These are phyloP conservation scores for Alternaria arbusti DNA, from an alignment of 2,329 filamentous ascomycete species.

Conservation along the genomic window DNA sequence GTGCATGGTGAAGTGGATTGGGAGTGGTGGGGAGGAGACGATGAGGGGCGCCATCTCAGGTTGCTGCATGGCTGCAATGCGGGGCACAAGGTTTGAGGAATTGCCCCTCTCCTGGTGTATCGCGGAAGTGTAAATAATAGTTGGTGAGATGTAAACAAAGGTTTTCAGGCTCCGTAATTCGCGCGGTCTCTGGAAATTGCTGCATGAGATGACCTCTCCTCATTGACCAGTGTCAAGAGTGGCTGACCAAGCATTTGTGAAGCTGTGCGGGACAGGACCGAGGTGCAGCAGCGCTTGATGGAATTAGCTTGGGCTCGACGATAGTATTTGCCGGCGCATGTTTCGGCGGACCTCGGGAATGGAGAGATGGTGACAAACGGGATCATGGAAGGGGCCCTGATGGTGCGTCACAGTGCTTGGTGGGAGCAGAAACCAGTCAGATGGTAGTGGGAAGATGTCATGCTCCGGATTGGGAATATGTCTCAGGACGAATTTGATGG, in stretches of 20 bases:
- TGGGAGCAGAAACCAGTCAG: neutral
- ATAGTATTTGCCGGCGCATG: neutral
- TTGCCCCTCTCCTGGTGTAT: constrained; percentile 11
- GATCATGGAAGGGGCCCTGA: neutral
- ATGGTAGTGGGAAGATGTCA: neutral
- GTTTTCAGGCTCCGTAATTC: neutral
- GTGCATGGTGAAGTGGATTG: constrained; percentile 22
- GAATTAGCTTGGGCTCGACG: constrained; percentile 1
- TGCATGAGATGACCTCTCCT: neutral
- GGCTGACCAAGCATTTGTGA: constrained; percentile 1
- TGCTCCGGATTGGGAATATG: neutral
- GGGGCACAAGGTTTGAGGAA: constrained; percentile 15
- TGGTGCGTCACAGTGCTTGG: constrained; percentile 10
- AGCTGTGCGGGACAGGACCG: neutral
- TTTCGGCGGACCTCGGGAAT: neutral
- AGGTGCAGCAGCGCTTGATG: constrained; percentile 3
- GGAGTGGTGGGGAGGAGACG: constrained; percentile 8
- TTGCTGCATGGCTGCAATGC: constrained; percentile 13
- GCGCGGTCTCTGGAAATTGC: neutral
- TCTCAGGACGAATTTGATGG: neutral
- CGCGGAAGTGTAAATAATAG: neutral
- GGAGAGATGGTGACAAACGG: neutral
- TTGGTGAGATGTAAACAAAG: neutral
- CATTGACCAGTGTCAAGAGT: neutral
- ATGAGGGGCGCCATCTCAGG: constrained; percentile 8